Evolutionary conservation across 371 early-diverging fungal species (phyloP), one percentile per base, ranked within the genome.

Genomic region (Fennellomyces sp.): DNA sequence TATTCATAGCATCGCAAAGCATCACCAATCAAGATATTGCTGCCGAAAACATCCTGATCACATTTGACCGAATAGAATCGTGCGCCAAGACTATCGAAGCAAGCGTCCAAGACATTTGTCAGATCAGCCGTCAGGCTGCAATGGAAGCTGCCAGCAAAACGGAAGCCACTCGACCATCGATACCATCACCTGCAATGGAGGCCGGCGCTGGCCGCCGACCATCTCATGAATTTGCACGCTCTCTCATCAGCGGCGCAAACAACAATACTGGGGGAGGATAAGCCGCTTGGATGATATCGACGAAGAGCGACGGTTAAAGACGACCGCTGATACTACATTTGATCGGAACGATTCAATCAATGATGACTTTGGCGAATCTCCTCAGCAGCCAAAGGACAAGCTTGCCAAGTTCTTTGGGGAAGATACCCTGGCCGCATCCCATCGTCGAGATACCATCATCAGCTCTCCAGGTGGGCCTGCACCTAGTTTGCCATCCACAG

Each of bases 361-460:
- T 12, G 49, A 50, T 17, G 52, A 50, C 29, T 8, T 52, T 33
- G 52, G 15, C 39, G 52, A 49, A 49, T 21, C 49, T 19, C 58
- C 35, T 5, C 36, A 49, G 17, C 42, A 60, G 19, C 48, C 52
- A 51, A 69, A 75, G 25, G 67, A 72, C n/a, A 89, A 87, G 55
- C 70, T 88, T 2, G 64, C 75, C 17, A 86, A 85, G 68, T 89
- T 88, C 63, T 88, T 89, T 78, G 88, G 90, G 7, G 90, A 89
- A 52, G 85, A 85, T 50, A 70, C 82, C 0, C 54, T 77, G 19
- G 72, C 64, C n/a, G 65, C 72, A 4, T 64, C 69, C 0, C 67
- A 64, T 25, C 65, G 68, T 17, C 63, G 72, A n/a, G 73, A 80
- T 30, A 73, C 76, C 6, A 26, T 70, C 26, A 1, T 62, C 3